Base-by-base conservation (phyloP, 2,329 filamentous ascomycete genomes). In the Blumeriella jaapii region DNA sequence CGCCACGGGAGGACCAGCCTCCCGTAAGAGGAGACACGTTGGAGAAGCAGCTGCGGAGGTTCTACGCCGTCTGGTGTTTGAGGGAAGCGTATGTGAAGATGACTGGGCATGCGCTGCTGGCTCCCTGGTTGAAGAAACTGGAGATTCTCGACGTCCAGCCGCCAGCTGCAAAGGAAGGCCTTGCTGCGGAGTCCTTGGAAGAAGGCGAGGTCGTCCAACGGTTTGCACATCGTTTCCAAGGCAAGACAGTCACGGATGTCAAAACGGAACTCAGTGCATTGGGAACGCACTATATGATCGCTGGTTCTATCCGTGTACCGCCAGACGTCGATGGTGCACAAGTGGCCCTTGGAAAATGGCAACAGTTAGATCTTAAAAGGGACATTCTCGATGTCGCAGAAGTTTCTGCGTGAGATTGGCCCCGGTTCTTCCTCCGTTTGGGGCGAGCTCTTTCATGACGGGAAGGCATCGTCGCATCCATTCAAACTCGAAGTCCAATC, bases 61-160 rank as follows among this genome's bases (percentile, higher is more conserved):
- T 89, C 54, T 89, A 86, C 55, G 70, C 79, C 1, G 71, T 81
- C 40, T 89, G 82, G 78, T 83, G 78, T 55, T 68, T 84, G 55
- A 76, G 83, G 48, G 82, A 89, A 60, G 77, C 81, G 1, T 87
- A 83, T 54, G 76, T 87, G 57, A 89, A 87, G 68, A 75, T 89
- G 61, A 82, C 80, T 18, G 82, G 82, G 16, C 80, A 87, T 50
- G 82, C 80, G 0, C 63, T 89, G 39, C 63, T 86, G 6, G 82
- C 82, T 0, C 63, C 65, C 3, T 89, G 82, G 82, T 63, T 89
- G 31, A 62, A 62, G 32, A 70, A 80, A 31, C 61, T 87, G 6
- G 78, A 86, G 49, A 83, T 89, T 52, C 62, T 65, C 39, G 61
- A 65, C 31, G 79, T 83, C 3, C 43, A 46, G 16, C 31, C 41